These are phyloP conservation scores for Sarcomyxa edulis DNA, from an alignment of 768 basidiomycete species.

Conservation along the genomic window DNA sequence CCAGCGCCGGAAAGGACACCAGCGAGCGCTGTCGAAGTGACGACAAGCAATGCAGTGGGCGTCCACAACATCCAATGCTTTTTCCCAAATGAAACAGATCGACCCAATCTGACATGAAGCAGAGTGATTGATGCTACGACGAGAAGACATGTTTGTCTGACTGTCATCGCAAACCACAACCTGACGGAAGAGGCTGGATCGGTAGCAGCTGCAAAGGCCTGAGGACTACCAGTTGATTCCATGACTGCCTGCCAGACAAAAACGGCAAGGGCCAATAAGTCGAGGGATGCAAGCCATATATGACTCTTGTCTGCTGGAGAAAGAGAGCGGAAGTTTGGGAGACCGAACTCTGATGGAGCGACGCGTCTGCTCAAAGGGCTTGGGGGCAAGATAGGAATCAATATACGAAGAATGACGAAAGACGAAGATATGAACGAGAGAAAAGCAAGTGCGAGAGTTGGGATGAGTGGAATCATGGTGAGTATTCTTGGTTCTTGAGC, in stretches of 20 bases:
- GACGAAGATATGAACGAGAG: slow-evolving; percentile 68
- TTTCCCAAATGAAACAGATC: slow-evolving; percentile 62
- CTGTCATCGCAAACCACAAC: slow-evolving; percentile 65
- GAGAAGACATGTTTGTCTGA: slow-evolving; percentile 65
- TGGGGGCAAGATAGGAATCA: slow-evolving; percentile 71
- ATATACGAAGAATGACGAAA: slow-evolving; percentile 71
- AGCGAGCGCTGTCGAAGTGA: slow-evolving; percentile 54
- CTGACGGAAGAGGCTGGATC: slow-evolving; percentile 52
- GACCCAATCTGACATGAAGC: slow-evolving; percentile 65
- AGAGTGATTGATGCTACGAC: slow-evolving; percentile 56
- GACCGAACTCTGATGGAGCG: slow-evolving; percentile 70
- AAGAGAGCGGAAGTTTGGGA: slow-evolving; percentile 63
- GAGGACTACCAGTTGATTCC: slow-evolving; percentile 44
- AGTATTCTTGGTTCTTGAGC: slow-evolving; percentile 25
- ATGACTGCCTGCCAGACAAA: slow-evolving; percentile 64
- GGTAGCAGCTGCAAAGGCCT: slow-evolving; percentile 35
- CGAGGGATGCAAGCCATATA: slow-evolving; percentile 67
- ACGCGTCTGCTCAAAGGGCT: slow-evolving; percentile 70
- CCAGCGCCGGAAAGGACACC: slow-evolving; percentile 52
- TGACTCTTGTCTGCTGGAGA: slow-evolving; percentile 67
- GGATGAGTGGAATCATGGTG: slow-evolving; percentile 64
- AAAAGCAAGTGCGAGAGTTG: slow-evolving; percentile 61
- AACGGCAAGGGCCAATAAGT: slow-evolving; percentile 53
- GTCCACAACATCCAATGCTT: slow-evolving; percentile 73
- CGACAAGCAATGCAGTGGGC: slow-evolving; percentile 50